A percentile compares a stretch with the other conserved stretches of the same genome.
These are phyloP conservation scores for Dissoconium aciculare DNA, from an alignment of 2,329 filamentous ascomycete genomes.

Conservation along the genomic window DNA sequence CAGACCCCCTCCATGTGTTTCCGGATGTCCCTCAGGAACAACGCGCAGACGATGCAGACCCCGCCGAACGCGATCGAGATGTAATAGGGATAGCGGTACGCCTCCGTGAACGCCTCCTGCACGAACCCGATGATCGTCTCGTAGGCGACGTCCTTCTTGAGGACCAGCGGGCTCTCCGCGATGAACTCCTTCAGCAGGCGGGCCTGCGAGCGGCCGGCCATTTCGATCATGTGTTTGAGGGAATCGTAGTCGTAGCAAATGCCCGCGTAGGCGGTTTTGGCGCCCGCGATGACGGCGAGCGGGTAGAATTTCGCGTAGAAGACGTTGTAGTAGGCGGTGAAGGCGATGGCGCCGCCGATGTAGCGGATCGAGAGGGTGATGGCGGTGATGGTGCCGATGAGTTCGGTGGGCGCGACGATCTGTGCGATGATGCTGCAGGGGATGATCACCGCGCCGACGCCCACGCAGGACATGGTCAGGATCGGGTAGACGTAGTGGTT, in stretches of 20 bases:
- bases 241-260: slow-evolving; percentile 7
- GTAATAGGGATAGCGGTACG: slow-evolving; percentile 21
- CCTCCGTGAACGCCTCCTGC: slow-evolving; percentile 17
- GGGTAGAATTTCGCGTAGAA: slow-evolving; percentile 28
- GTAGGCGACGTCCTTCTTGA: slow-evolving; percentile 14
- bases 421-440: slow-evolving; percentile 51
- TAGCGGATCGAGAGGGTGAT: slow-evolving; percentile 54
- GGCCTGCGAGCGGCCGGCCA: slow-evolving; percentile 13
- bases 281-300: slow-evolving; percentile 10
- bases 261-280: slow-evolving; percentile 9
- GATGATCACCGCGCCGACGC: slow-evolving; percentile 54
- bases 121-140: slow-evolving; percentile 14
- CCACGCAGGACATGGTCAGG: slow-evolving; percentile 44
- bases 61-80: slow-evolving; percentile 22
- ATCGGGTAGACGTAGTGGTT: slow-evolving; percentile 27
- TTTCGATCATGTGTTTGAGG: slow-evolving; percentile 11
- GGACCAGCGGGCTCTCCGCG: slow-evolving; percentile 7
- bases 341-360: slow-evolving; percentile 47
- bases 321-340: slow-evolving; percentile 37
- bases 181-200: slow-evolving; percentile 8
- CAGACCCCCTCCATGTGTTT: slow-evolving; percentile 18
- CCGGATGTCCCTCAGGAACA: slow-evolving; percentile 21
- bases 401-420: slow-evolving; percentile 52
- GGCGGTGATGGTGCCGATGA: slow-evolving; percentile 54
- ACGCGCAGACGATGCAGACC: slow-evolving; percentile 16